Evolutionary conservation across 2,329 filamentous ascomycete genomes (phyloP).

Genomic region (Ustulina deusta): DNA sequence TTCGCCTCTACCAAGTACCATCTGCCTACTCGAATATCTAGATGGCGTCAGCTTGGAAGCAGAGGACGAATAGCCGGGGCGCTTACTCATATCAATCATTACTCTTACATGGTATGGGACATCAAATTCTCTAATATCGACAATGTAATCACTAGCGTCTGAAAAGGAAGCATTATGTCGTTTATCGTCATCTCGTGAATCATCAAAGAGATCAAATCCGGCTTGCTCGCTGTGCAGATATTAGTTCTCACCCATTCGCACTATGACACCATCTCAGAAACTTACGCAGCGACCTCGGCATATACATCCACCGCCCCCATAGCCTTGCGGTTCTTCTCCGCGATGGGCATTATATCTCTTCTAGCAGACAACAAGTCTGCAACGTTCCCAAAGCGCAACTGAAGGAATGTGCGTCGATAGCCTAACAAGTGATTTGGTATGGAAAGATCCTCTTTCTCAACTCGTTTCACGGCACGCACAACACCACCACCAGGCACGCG

Average conservation of each 20-base stretch:
- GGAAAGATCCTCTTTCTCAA: conserved; percentile 92
- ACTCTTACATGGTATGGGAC: conserved; percentile 99
- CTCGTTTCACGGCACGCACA: conserved; percentile 79
- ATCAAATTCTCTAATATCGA: conserved; percentile 99
- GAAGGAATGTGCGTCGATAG: conserved; percentile 87
- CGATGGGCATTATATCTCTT: conserved; percentile 86
- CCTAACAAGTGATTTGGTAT: conserved; percentile 97
- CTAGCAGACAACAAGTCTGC: conserved; percentile 86
- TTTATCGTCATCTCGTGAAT: conserved; percentile 82
- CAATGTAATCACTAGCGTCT: conserved; percentile 95
- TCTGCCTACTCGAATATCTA: conserved; percentile 93
- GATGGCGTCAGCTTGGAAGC: conserved; percentile 35
- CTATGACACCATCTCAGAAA: conserved; percentile 38
- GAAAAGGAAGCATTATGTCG: conserved; percentile 79
- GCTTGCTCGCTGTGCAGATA: conserved; percentile 48
- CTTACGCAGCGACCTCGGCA: conserved; percentile 90
- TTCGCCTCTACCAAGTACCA: conserved; percentile 98
- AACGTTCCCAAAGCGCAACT: conserved; percentile 89
- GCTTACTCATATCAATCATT: conserved; percentile 87
- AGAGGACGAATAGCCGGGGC: no score
- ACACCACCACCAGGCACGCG: conserved; percentile 81
- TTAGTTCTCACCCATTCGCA: conserved; percentile 33
- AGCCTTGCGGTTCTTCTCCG: conserved; percentile 96
- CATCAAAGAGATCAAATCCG: conserved; percentile 92
- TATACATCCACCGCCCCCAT: conserved; percentile 98